Conservation (phyloP, 768 basidiomycete species). For the Leucocoprinus birnbaumii region DNA sequence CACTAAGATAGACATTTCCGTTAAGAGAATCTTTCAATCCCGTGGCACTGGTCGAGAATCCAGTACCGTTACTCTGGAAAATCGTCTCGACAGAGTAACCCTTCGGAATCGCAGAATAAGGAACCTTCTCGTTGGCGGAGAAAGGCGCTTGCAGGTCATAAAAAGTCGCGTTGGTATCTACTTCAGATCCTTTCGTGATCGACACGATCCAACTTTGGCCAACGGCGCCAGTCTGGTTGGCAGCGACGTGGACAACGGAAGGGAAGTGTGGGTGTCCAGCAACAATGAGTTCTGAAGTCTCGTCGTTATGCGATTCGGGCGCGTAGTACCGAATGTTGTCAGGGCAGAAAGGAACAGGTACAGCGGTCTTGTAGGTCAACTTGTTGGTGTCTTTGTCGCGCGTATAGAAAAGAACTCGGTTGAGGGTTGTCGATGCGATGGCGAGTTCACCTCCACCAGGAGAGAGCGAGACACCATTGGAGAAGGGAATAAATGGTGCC, state of each 20-base stretch:
- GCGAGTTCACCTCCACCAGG: constrained; percentile 48
- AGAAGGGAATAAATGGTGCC: constrained; percentile 53
- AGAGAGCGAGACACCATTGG: constrained; percentile 69
- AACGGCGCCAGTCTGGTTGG: constrained; percentile 32
- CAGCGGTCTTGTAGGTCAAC: constrained; percentile 31
- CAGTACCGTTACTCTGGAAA: constrained; percentile 68
- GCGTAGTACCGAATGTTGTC: constrained; percentile 58
- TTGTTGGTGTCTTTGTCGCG: constrained; percentile 42
- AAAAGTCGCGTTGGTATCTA: constrained; percentile 6
- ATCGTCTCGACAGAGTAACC: constrained; percentile 50
- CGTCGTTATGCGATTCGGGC: constrained; percentile 28
- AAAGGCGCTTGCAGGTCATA: constrained; percentile 48
- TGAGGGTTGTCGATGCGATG: constrained; percentile 50
- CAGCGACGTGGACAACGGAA: constrained; percentile 41
- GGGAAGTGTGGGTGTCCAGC: constrained; percentile 68
- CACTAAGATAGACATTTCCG: constrained; percentile 50
- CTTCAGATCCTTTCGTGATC: constrained; percentile 27
- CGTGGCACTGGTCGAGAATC: constrained; percentile 53
- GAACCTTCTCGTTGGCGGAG: constrained; percentile 40
- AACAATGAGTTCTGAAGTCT: constrained; percentile 41
- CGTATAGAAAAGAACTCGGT: constrained; percentile 47
- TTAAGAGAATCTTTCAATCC: constrained; percentile 47
- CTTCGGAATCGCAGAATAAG: constrained; percentile 24
- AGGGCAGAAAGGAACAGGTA: constrained; percentile 54
- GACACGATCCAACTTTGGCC: constrained; percentile 62